phyloP scores from a whole-genome alignment of 2,329 filamentous ascomycete genomes.

The Pseudogymnoascus sp. region DNA sequence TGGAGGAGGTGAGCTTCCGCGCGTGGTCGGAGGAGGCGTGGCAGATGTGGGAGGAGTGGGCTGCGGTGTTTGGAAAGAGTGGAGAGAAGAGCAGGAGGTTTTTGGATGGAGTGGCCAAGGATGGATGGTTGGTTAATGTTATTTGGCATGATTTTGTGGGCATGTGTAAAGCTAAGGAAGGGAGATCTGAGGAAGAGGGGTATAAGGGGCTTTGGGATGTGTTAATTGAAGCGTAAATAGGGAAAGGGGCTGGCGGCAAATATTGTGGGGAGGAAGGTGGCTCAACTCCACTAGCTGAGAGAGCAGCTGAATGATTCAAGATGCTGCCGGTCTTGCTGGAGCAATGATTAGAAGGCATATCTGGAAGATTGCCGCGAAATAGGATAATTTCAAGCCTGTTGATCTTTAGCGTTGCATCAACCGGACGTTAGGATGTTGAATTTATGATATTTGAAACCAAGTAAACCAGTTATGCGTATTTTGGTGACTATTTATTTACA shows the following conservation, averaged over 20 bases:
- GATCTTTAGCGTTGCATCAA: constrained; percentile 4
- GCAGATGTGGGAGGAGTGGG: constrained; percentile 92
- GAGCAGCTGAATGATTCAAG: neutral
- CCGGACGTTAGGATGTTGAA: neutral
- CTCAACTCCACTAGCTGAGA: constrained; percentile 4
- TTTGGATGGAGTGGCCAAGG: constrained; percentile 57
- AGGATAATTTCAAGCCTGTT: neutral
- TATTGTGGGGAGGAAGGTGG: neutral
- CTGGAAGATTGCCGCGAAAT: neutral
- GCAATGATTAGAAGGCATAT: neutral
- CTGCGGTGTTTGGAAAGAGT: constrained; percentile 66
- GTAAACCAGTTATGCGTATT: neutral
- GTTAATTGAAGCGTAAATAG: constrained; percentile 33
- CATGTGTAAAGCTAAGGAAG: constrained; percentile 27
- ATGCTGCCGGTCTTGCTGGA: neutral
- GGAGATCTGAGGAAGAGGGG: neutral
- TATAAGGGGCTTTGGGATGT: constrained; percentile 61
- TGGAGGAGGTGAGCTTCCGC: constrained; percentile 87
- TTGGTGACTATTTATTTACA: neutral
- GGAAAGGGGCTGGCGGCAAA: neutral
- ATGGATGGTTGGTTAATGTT: constrained; percentile 84
- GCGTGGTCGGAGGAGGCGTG: constrained; percentile 96
- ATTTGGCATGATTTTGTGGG: constrained; percentile 75
- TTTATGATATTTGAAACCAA: neutral
- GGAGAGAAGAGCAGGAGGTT: constrained; percentile 63